Conservation (phyloP, 1,284 basidiomycete species). For the Volvariella volvacea region DNA sequence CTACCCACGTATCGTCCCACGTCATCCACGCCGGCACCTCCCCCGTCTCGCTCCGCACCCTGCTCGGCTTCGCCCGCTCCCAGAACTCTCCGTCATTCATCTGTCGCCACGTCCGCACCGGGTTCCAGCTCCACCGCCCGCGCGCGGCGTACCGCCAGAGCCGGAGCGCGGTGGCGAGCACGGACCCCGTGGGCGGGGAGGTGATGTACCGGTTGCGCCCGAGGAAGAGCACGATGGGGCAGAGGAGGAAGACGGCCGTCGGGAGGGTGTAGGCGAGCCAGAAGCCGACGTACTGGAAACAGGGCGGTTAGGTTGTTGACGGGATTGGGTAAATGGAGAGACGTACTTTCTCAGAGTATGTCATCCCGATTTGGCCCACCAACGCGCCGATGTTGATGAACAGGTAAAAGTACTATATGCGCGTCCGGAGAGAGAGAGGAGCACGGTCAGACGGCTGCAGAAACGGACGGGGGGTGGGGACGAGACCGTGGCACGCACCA, state of each 20-base stretch:
- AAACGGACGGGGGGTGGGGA: too few relatives aligned
- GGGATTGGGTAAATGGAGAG: too few relatives aligned
- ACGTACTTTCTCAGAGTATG: constrained; percentile 63
- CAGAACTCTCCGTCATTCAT: constrained; percentile 66
- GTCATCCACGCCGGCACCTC: constrained; percentile 64
- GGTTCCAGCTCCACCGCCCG: constrained; percentile 57
- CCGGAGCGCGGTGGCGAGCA: constrained; percentile 49
- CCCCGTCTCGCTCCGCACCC: constrained; percentile 19
- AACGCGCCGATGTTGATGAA: constrained; percentile 78
- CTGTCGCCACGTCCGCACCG: constrained; percentile 38
- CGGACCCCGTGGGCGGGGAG: constrained; percentile 75
- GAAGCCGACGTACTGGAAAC: constrained; percentile 57
- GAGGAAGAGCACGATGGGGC: constrained; percentile 62
- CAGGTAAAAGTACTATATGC: constrained; percentile 62
- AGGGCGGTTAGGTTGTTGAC: too few relatives aligned
- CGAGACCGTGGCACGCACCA: constrained; percentile 34
- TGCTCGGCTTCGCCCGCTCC: constrained; percentile 71
- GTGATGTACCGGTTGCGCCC: constrained; percentile 63
- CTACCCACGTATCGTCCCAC: constrained; percentile 76
- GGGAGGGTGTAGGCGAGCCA: constrained; percentile 68
- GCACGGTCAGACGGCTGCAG: too few relatives aligned
- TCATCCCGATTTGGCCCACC: constrained; percentile 64
- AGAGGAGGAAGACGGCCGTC: constrained; percentile 59
- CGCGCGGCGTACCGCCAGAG: constrained; percentile 43
- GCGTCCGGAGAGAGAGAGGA: neutral